phyloP scores from a whole-genome alignment of 2,329 filamentous ascomycete species.

The Alternaria alternata region DNA sequence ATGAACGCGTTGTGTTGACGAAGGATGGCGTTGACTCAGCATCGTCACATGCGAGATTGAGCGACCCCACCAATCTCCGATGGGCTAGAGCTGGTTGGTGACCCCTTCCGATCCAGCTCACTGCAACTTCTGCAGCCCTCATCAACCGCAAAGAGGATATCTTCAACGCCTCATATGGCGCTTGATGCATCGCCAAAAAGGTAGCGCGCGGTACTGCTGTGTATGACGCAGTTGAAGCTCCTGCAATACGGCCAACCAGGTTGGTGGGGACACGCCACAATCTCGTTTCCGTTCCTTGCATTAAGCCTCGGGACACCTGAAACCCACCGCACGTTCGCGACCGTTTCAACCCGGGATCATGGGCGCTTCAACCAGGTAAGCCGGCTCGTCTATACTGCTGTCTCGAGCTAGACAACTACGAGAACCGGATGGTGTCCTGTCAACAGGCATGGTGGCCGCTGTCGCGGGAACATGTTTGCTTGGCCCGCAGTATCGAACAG shows the following conservation, averaged over 20 bases:
- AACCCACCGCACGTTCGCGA: conserved; percentile 37
- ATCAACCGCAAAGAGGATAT: not conserved
- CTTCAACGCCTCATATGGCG: not conserved
- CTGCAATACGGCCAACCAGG: conserved; percentile 25
- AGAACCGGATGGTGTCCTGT: conserved; percentile 18
- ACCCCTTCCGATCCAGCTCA: not conserved
- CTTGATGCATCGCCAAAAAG: not conserved
- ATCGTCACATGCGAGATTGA: not conserved
- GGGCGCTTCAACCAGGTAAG: conserved; percentile 39
- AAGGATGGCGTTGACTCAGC: conserved; percentile 1
- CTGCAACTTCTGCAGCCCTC: not conserved
- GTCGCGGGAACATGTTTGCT: conserved; percentile 27
- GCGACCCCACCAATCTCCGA: conserved; percentile 5
- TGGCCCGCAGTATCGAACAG: conserved; percentile 27
- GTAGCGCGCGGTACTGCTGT: not conserved
- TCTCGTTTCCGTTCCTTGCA: conserved; percentile 28
- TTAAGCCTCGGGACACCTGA: conserved; percentile 40
- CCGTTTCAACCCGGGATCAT: conserved; percentile 46
- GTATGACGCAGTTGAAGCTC: conserved; percentile 16
- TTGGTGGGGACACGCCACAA: conserved; percentile 21
- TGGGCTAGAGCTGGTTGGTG: not conserved
- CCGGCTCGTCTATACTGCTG: conserved; percentile 32
- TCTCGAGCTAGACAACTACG: conserved; percentile 22
- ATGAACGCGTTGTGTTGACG: not conserved
- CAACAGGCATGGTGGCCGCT: conserved; percentile 35